Evolutionary conservation across 1,284 basidiomycete species (phyloP).

Genomic region (Veloporphyrellus conicus): DNA sequence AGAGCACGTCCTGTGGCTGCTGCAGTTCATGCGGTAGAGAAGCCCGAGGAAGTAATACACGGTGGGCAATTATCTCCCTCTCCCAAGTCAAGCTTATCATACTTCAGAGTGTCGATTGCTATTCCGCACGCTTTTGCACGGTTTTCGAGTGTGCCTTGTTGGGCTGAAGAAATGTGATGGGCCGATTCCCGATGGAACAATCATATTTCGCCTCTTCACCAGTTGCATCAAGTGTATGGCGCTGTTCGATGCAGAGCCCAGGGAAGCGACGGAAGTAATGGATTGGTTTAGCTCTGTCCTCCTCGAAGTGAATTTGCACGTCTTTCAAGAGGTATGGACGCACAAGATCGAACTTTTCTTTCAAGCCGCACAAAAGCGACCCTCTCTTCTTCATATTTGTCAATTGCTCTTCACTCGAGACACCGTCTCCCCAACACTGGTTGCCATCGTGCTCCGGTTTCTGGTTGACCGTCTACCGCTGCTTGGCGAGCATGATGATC

Average conservation of each 20-base stretch:
- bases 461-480: slow-evolving; percentile 80
- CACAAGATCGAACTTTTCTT: slow-evolving; percentile 88
- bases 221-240: slow-evolving; percentile 82
- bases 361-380: slow-evolving; percentile 71
- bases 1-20: slow-evolving; percentile 74
- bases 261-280: slow-evolving; percentile 83
- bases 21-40: slow-evolving; percentile 71
- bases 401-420: slow-evolving; percentile 87
- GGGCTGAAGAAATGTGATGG: slow-evolving; percentile 79
- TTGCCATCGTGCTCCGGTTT: slow-evolving; percentile 88
- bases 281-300: slow-evolving; percentile 83
- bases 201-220: slow-evolving; percentile 85
- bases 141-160: slow-evolving; percentile 80
- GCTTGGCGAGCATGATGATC: slow-evolving; percentile 83
- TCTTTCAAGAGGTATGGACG: slow-evolving; percentile 94
- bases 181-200: slow-evolving; percentile 78
- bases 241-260: slow-evolving; percentile 78
- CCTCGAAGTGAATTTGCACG: slow-evolving; percentile 79
- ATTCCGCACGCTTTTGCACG: slow-evolving; percentile 87
- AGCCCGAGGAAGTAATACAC: slow-evolving; percentile 66
- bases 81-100: slow-evolving; percentile 11
- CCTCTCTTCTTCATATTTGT: slow-evolving; percentile 80
- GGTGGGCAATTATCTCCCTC: slow-evolving; percentile 43
- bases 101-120: slow-evolving; percentile 75
- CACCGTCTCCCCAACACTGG: slow-evolving; percentile 81